Evolutionary conservation across 1,284 basidiomycete species (phyloP).

Genomic region (Malassezia slooffiae): DNA sequence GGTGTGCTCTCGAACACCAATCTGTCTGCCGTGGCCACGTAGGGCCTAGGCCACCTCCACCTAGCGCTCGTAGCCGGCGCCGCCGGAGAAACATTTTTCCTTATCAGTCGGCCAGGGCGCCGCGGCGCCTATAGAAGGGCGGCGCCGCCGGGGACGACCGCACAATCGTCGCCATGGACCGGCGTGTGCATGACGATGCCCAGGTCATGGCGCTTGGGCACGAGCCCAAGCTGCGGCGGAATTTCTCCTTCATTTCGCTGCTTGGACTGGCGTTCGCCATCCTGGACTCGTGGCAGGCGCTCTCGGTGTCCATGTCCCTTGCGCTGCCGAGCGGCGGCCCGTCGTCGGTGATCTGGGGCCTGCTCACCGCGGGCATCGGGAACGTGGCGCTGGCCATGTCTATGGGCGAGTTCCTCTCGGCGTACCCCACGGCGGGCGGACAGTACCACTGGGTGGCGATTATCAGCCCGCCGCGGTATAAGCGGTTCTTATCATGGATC

Average conservation of each 20-base stretch:
- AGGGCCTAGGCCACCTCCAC: too few relatives aligned
- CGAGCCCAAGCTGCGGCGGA: constrained; percentile 1
- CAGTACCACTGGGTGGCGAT: constrained; percentile 48
- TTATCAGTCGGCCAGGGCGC: too few relatives aligned
- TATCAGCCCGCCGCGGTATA: constrained; percentile 35
- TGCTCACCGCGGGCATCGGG: constrained; percentile 3
- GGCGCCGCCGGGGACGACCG: too few relatives aligned
- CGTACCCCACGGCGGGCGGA: constrained; percentile 40
- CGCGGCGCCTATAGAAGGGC: too few relatives aligned
- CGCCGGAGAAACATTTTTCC: too few relatives aligned
- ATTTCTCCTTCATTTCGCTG: constrained; percentile 10
- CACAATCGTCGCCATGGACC: too few relatives aligned
- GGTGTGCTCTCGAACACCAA: constrained; percentile 6
- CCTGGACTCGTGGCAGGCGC: constrained; percentile 9
- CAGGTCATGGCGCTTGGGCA: constrained; percentile 3
- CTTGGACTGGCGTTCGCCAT: constrained; percentile 11
- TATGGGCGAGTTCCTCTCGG: constrained; percentile 14
- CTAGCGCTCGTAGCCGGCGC: too few relatives aligned
- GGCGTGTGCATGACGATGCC: too few relatives aligned
- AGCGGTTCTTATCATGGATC: constrained; percentile 33
- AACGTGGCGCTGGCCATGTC: constrained; percentile 7
- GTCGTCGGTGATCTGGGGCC: constrained; percentile 4
- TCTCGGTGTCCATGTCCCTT: constrained; percentile 34
- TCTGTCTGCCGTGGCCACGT: too few relatives aligned
- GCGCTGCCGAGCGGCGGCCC: constrained; percentile 9